Evolutionary conservation across 202 grass and related monocot species (phyloP).

Genomic region (Schoenoplectus triqueter): DNA sequence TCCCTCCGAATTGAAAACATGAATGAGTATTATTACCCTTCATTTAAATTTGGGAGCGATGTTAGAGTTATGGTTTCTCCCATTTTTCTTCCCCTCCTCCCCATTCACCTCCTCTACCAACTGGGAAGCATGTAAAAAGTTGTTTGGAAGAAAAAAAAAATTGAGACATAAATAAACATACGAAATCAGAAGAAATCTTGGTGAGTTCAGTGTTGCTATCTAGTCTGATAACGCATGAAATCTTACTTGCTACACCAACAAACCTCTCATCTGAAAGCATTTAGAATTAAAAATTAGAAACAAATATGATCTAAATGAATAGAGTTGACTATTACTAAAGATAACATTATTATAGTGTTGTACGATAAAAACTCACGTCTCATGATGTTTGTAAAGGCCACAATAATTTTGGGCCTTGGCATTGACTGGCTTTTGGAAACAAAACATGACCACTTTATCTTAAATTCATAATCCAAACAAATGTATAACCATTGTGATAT

Average conservation of each 20-base stretch:
- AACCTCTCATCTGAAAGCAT: constrained; percentile 52
- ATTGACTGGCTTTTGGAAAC: constrained; percentile 16
- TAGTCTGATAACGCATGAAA: constrained; percentile 44
- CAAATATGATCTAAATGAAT: constrained; percentile 9
- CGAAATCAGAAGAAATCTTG: constrained; percentile 51
- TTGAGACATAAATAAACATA: constrained; percentile 30
- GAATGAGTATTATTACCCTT: too few relatives aligned
- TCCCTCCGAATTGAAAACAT: too few relatives aligned
- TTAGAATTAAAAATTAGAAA: constrained; percentile 24
- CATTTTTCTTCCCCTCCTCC: too few relatives aligned
- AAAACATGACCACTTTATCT: constrained; percentile 11
- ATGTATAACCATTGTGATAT: background rate
- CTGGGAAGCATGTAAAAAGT: constrained; percentile 15
- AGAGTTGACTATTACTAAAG: constrained; percentile 22
- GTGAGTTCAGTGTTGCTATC: constrained; percentile 48
- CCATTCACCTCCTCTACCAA: too few relatives aligned
- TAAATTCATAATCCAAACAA: constrained; percentile 25
- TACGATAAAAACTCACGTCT: background rate
- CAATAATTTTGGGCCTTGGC: background rate
- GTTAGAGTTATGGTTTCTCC: too few relatives aligned
- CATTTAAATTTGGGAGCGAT: too few relatives aligned
- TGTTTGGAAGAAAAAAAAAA: background rate
- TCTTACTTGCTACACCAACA: constrained; percentile 53
- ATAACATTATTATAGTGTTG: background rate
- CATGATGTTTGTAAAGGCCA: background rate